Conservation (phyloP, 192 early-diverging fungal genomes). For the Mortierella claussenii region DNA sequence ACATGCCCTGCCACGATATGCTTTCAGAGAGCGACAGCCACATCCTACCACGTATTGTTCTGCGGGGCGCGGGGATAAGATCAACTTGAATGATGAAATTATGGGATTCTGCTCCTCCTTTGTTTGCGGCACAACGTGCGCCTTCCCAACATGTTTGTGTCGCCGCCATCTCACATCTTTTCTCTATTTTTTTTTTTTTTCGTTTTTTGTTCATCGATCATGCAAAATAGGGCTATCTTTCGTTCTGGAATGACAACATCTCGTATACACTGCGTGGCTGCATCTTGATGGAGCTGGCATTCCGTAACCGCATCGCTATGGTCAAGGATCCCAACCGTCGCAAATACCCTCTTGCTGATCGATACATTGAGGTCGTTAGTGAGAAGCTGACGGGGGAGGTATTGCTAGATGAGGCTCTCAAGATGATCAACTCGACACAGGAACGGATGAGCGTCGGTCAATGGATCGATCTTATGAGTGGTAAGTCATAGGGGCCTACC, state of each 20-base stretch:
- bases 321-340: conserved; percentile 85
- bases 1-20: no score
- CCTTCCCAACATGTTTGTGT: no score
- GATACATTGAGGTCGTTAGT: conserved; percentile 86
- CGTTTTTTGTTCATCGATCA: background rate
- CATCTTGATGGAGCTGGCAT: conserved; percentile 96
- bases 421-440: conserved; percentile 85
- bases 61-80: no score
- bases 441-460: conserved; percentile 83
- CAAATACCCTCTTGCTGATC: conserved; percentile 79
- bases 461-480: conserved; percentile 99
- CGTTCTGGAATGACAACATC: conserved; percentile 99
- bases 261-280: conserved; percentile 95
- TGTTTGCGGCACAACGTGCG: no score
- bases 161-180: no score
- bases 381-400: conserved; percentile 92
- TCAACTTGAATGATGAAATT: no score
- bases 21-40: no score
- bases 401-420: conserved; percentile 93
- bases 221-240: conserved; percentile 85
- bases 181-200: no score
- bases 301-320: conserved; percentile 89
- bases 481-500: no score
- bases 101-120: no score
- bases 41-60: no score